Evolutionary conservation across 345 rosid species (phyloP).

Genomic region (Ailanthus altissimus): DNA sequence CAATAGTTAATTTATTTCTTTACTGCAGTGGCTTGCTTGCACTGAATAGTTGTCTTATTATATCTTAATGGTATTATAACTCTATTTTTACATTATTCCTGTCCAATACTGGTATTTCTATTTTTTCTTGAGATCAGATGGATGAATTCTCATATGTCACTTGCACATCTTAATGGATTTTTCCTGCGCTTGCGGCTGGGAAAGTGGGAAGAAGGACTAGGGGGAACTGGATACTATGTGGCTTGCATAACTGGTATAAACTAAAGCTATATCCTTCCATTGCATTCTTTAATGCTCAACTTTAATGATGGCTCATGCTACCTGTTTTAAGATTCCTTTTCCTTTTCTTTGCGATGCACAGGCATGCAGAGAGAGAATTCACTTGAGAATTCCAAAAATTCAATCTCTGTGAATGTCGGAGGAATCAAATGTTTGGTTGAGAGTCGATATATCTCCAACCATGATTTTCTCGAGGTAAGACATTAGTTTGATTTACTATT

Average conservation of each 20-base stretch:
- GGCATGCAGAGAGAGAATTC: constrained; percentile 39
- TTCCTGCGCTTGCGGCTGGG: constrained; percentile 81
- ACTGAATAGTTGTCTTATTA: neutral
- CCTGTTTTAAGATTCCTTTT: neutral
- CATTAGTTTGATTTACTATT: neutral
- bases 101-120: neutral
- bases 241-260: constrained; percentile 71
- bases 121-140: constrained; percentile 46
- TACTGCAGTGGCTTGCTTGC: neutral
- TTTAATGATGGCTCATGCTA: neutral
- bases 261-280: neutral
- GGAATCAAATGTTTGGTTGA: constrained; percentile 62
- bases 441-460: constrained; percentile 82
- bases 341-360: constrained; percentile 17
- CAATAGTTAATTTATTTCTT: neutral
- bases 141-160: constrained; percentile 50
- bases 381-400: constrained; percentile 26
- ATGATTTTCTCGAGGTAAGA: constrained; percentile 73
- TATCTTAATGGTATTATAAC: neutral
- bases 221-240: constrained; percentile 73
- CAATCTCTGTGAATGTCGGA: constrained; percentile 53
- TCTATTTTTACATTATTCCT: neutral
- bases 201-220: constrained; percentile 70
- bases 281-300: neutral
- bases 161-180: constrained; percentile 63